Conservation (phyloP, 306 rosid species). For the Medicago arabica region DNA sequence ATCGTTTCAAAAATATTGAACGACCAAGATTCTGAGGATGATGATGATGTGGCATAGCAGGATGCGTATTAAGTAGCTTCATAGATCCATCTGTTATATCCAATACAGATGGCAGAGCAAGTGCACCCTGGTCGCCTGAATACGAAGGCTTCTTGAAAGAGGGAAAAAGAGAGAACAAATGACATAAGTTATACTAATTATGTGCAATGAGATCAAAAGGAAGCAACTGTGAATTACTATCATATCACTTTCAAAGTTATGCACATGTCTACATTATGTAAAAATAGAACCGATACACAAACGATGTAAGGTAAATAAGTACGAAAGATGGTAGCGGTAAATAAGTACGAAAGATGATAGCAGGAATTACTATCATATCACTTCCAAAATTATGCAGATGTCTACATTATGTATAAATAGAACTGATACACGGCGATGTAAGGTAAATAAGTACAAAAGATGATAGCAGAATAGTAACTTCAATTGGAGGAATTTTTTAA, state of each 20-base stretch:
- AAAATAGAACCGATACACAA: too few species aligned
- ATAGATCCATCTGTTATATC: constrained; percentile 59
- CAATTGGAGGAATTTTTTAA: background rate
- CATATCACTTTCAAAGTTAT: constrained; percentile 36
- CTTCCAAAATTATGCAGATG: constrained; percentile 26
- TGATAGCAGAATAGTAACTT: background rate
- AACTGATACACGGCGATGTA: background rate
- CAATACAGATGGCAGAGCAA: constrained; percentile 51
- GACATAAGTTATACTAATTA: constrained; percentile 3
- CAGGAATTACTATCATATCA: background rate
- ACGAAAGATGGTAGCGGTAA: too few species aligned
- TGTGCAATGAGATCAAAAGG: constrained; percentile 8
- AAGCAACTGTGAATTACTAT: constrained; percentile 27
- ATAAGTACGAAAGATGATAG: too few species aligned
- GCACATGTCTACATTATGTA: constrained; percentile 30
- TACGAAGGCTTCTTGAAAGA: constrained; percentile 57
- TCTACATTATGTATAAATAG: constrained; percentile 18
- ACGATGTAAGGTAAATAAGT: constrained; percentile 25
- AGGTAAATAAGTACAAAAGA: constrained; percentile 33
- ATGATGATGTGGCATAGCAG: constrained; percentile 59
- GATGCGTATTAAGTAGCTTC: constrained; percentile 56
- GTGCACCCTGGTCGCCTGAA: constrained; percentile 55
- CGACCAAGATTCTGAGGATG: constrained; percentile 76
- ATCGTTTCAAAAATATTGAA: constrained; percentile 74
- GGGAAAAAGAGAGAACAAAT: background rate